Base-by-base conservation (phyloP, 2,329 filamentous ascomycete genomes). In the Chaetomium strumarium region DNA sequence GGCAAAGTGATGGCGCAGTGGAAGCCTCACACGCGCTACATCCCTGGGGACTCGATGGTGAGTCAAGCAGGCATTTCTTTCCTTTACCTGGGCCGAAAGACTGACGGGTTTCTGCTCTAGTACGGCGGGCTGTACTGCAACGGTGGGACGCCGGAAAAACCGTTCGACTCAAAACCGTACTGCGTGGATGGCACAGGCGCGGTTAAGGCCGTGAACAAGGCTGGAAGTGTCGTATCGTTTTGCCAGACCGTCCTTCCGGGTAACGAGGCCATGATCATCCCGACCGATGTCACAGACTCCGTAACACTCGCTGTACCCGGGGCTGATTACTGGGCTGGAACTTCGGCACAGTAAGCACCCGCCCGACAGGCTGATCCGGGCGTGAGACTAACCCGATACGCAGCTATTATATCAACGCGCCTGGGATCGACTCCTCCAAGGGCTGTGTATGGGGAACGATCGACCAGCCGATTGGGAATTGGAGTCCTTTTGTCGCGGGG, bases 241-340 rank as follows among this genome's bases (percentile, higher is more conserved):
- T 91, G 87, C 69, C 87, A 91, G 70, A 91, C 87, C 5, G 84
- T 90, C 13, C 70, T 90, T 55, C 87, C 87, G 16, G 87, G 87
- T 46, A 85, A 89, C 62, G 87, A 91, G 71, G 84, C 84, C 55
- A 91, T 91, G 86, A 74, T 90, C 60, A 90, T 90, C 62, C 86
- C 86, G 14, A 91, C 86, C n/a, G 68, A 83, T 57, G 83, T 90
- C 43, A 64, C 74, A 19, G 70, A 74, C 56, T 68, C 67, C 10
- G 73, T 75, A n/a, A 77, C 76, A 30, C 73, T 92, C 50, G 86
- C 88, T 46, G 86, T 91, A 34, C 88, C 88, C 9, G 84, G 76
- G 52, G 70, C 76, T 16, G 76, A 71, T 51, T 91, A 91, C 69
- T 91, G 86, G 87, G 80, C 75, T 60, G 69, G 71, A 41, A 90